phyloP scores from a whole-genome alignment of 768 basidiomycete species.

The Rubroboletus pulcherrimus region DNA sequence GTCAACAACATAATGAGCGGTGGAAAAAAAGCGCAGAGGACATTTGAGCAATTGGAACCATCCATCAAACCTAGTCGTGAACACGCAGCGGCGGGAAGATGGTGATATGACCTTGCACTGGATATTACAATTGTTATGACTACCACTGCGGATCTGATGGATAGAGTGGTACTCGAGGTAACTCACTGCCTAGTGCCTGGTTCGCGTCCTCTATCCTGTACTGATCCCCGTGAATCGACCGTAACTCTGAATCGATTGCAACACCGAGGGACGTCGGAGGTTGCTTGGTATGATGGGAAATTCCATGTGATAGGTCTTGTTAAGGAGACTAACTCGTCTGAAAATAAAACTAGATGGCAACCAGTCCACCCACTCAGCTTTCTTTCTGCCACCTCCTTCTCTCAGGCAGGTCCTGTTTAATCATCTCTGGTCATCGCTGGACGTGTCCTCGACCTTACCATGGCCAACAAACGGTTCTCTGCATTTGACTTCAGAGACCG shows the following conservation, averaged over 20 bases:
- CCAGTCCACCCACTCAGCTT: neutral
- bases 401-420: constrained; percentile 29
- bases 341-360: constrained; percentile 6
- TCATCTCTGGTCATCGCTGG: constrained; percentile 13
- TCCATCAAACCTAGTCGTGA: no score
- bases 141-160: no score
- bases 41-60: neutral
- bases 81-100: neutral
- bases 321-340: neutral
- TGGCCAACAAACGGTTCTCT: constrained; percentile 47
- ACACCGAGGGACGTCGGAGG: neutral
- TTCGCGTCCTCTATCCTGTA: neutral
- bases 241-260: neutral
- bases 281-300: constrained; percentile 3
- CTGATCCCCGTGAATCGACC: neutral
- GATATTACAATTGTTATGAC: no score
- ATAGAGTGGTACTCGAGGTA: no score
- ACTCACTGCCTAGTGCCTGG: neutral
- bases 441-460: constrained; percentile 19
- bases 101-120: no score
- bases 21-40: neutral
- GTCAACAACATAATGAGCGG: neutral
- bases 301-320: constrained; percentile 6
- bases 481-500: constrained; percentile 69
- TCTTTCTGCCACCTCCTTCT: constrained; percentile 9